These are phyloP conservation scores for Xylariaceae sp. DNA, from an alignment of 2,329 filamentous ascomycete genomes.

Conservation along the genomic window DNA sequence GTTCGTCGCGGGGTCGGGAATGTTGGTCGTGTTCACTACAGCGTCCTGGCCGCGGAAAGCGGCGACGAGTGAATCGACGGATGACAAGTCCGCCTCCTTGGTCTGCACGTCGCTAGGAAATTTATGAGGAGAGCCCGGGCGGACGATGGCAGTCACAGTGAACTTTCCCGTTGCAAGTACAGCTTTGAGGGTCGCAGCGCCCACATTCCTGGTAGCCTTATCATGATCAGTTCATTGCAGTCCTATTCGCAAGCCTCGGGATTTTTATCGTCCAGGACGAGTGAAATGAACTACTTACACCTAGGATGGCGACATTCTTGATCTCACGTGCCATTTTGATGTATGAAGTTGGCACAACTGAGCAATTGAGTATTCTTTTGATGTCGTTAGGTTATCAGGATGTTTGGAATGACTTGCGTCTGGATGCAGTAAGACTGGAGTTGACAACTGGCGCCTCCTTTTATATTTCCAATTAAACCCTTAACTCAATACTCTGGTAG, in stretches of 20 bases:
- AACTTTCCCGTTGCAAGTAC: constrained; percentile 3
- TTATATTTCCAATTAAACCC: too few species aligned
- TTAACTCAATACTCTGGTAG: too few species aligned
- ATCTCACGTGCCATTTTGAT: constrained; percentile 3
- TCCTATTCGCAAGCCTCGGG: too few species aligned
- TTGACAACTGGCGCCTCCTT: too few species aligned
- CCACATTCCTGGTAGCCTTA: constrained; percentile 12
- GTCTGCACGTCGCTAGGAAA: constrained; percentile 6
- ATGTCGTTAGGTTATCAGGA: too few species aligned
- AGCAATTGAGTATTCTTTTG: not conserved
- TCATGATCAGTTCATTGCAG: too few species aligned
- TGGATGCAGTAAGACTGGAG: too few species aligned
- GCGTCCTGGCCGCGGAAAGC: constrained; percentile 6
- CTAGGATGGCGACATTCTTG: constrained; percentile 10
- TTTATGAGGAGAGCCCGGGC: constrained; percentile 1
- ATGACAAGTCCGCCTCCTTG: constrained; percentile 1
- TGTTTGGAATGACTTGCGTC: too few species aligned
- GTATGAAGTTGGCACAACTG: not conserved
- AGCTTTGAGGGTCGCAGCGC: constrained; percentile 5
- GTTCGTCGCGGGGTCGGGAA: not conserved
- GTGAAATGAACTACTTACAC: too few species aligned
- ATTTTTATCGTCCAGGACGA: too few species aligned
- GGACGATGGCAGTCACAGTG: constrained; percentile 8
- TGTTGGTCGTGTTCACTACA: constrained; percentile 6
- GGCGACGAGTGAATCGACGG: not conserved